Conservation (phyloP, 148 eudicot species). For the Salicornia ramosissima region DNA sequence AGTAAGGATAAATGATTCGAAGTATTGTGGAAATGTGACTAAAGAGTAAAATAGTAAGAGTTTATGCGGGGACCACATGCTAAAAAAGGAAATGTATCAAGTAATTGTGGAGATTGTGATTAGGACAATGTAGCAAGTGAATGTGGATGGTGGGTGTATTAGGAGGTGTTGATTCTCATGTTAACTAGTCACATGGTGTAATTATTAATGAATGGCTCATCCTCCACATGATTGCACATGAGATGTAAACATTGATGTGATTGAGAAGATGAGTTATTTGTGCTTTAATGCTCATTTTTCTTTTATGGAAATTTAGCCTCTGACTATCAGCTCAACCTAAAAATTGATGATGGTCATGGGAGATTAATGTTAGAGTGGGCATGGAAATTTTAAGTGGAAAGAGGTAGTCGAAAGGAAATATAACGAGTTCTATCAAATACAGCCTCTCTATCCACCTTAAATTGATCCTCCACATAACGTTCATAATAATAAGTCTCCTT, state of each 20-base stretch:
- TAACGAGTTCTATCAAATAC: not conserved
- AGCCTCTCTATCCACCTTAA: not conserved
- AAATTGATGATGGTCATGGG: not conserved
- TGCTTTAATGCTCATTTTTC: not conserved
- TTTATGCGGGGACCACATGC: too few relatives aligned
- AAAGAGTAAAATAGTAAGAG: too few relatives aligned
- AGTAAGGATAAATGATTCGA: too few relatives aligned
- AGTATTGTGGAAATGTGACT: too few relatives aligned
- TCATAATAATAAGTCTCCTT: too few relatives aligned
- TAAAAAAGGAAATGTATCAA: too few relatives aligned
- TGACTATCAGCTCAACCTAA: not conserved
- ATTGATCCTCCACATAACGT: too few relatives aligned
- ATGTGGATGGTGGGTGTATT: too few relatives aligned
- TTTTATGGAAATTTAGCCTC: not conserved
- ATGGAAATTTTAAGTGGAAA: not conserved
- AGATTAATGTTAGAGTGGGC: not conserved
- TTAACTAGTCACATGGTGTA: not conserved
- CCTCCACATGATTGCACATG: not conserved
- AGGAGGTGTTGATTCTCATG: not conserved
- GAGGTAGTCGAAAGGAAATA: not conserved
- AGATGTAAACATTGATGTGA: not conserved
- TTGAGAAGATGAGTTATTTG: not conserved
- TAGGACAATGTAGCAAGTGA: too few relatives aligned
- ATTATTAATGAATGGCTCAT: not conserved
- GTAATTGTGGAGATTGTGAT: too few relatives aligned